Evolutionary conservation across 768 basidiomycete species (phyloP).

Genomic region (Candolleomyces efflorescens): DNA sequence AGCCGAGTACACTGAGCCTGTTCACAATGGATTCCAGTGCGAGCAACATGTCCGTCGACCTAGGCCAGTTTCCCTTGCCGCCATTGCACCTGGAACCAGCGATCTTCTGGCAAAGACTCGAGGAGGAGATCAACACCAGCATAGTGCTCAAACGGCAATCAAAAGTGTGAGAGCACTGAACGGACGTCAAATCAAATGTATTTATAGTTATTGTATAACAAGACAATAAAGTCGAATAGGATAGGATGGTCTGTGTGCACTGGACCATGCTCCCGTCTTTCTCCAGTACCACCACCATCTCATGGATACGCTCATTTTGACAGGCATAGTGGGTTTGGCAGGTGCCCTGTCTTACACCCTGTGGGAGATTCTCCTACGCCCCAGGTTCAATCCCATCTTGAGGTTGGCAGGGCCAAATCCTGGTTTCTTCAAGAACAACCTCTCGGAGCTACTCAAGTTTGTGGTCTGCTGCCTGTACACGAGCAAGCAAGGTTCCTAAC

Average conservation of each 20-base stretch:
- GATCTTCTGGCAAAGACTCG: conserved; percentile 13
- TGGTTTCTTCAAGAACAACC: conserved; percentile 47
- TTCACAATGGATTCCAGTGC: conserved; percentile 28
- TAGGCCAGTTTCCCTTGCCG: conserved; percentile 45
- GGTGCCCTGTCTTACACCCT: conserved; percentile 17
- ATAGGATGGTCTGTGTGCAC: neutral
- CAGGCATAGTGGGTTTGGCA: conserved; percentile 8
- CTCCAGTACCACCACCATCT: conserved; percentile 7
- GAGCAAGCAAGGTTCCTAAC: neutral
- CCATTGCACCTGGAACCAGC: conserved; percentile 22
- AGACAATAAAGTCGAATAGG: conserved; percentile 6
- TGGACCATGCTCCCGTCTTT: neutral
- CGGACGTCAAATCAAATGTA: neutral
- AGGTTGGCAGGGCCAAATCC: conserved; percentile 54
- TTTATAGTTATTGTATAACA: neutral
- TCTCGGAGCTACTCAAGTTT: conserved; percentile 55
- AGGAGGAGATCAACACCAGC: conserved; percentile 12
- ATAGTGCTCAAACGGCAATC: neutral
- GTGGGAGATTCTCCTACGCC: conserved; percentile 28
- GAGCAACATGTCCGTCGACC: conserved; percentile 36
- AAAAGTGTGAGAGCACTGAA: neutral
- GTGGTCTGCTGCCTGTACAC: neutral
- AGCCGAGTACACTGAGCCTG: conserved; percentile 30
- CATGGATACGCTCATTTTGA: conserved; percentile 11
- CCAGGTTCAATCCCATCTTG: conserved; percentile 43